Base-by-base conservation (phyloP, 306 rosid species). In the Gynostemma pentaphyllum region DNA sequence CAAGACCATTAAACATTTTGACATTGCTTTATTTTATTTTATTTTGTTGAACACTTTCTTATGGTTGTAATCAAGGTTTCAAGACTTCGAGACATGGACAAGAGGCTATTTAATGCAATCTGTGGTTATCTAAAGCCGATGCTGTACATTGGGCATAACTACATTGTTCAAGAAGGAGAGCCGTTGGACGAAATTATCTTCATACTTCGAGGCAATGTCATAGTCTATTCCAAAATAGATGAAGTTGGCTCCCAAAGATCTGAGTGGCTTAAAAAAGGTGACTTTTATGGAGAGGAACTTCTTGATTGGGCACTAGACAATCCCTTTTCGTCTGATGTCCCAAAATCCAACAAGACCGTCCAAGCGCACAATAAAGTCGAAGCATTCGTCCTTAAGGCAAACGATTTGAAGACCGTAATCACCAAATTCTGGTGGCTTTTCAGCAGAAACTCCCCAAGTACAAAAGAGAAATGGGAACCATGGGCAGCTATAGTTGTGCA, bases 391-490 rank as follows among this genome's bases (percentile, higher is more conserved):
- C 36, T 67, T 9, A 60, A 7, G 47, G 68, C 68, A 24, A n/a
- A 40, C 15, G 55, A 67, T 16, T 39, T 73, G 27, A 45, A 60
- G 21, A 56, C 2, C 0, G 45, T 73, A 12, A 22, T 72, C 2
- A 5, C 68, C 3, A 72, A 66, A 8, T 72, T 57, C 61, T 71
- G 71, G 71, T 67, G 71, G 71, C 71, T 67, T 48, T 50, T 67
- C 50, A 51, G 62, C 24, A 67, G 27, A 23, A 15, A 39, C 45
- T 67, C 39, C 2, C 62, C 51, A 4, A 36, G 37, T 22, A 24
- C 39, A 40, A 67, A 40, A 67, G 49, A 57, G 34, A 67, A 37
- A 18, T 67, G 49, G 50, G 50, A 36, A 2, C 48, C 62, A 3
- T 50, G 47, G 47, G 71, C 71, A 14, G 71, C 51, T 23, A 15